Conservation (phyloP, 2,329 filamentous ascomycete genomes). For the Paecilomyces dactylethromorphus region DNA sequence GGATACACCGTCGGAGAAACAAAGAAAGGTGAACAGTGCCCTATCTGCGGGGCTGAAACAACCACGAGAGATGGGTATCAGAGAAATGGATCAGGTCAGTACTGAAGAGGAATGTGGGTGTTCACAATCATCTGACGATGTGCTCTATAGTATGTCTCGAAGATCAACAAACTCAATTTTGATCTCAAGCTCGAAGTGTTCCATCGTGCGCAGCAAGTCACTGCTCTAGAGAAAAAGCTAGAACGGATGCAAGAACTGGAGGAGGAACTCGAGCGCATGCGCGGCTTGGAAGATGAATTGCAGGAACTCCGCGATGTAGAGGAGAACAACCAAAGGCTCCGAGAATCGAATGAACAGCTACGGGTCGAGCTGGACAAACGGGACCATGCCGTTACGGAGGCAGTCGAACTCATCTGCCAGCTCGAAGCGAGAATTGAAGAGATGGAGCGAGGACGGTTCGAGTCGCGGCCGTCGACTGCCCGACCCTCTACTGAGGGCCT, state of each 20-base stretch:
- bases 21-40: constrained; percentile 22
- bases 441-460: constrained; percentile 16
- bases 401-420: constrained; percentile 37
- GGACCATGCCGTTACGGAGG: constrained; percentile 36
- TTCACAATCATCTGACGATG: constrained; percentile 5
- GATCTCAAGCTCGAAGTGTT: constrained; percentile 38
- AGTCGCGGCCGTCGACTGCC: constrained; percentile 18
- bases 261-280: constrained; percentile 25
- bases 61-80: constrained; percentile 34
- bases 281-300: constrained; percentile 25
- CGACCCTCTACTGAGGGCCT: constrained; percentile 19
- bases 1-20: constrained; percentile 28
- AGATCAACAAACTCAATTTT: constrained; percentile 38
- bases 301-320: constrained; percentile 29
- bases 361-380: constrained; percentile 31
- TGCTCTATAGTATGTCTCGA: constrained; percentile 32
- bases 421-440: constrained; percentile 34
- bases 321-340: constrained; percentile 28
- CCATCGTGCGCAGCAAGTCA: constrained; percentile 32
- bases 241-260: constrained; percentile 31
- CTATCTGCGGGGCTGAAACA: constrained; percentile 24
- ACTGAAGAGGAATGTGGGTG: neutral
- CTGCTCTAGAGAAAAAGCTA: constrained; percentile 28
- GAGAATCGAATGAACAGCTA: constrained; percentile 31
- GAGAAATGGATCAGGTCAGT: constrained; percentile 37